Evolutionary conservation across 148 eudicot genomes (phyloP), one percentile per base, ranked within the genome.

Genomic region (Dysphania ambrosioides): DNA sequence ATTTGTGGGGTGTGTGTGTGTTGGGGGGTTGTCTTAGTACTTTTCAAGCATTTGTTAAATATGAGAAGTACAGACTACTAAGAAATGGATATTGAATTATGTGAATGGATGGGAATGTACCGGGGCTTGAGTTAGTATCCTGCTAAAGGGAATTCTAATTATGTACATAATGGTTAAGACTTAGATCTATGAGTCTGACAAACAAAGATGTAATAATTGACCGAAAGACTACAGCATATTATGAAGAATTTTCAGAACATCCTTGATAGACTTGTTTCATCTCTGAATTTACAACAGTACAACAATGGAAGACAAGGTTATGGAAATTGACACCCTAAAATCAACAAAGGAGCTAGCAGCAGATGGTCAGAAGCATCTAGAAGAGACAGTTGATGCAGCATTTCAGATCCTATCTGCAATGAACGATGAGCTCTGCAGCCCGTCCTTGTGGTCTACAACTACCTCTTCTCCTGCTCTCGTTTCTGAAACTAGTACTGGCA

Each of bases 351-450:
- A 91, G 59, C 77, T 91, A 31, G 93, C 97, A 55, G 74, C 86
- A 32, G 93, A 90, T 49, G 98, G 91, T 32, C 92, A 90, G 71
- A 92, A 86, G 77, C 89, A 87, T 69, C 83, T 95, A 24, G 93
- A 95, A 77, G 88, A 92, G 8, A 90, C 97, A 3, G 88, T 95
- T 13, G 89, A 86, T 61, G 88, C 98, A 2, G 96, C 96, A 0
- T 89, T 86, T 70, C 89, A 87, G 66, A 88, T 95, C 61, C 80
- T 92, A 10, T 90, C 92, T 10, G 84, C 98, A 75, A 95, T 95
- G 98, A 87, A 95, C 80, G 93, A 92, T 71, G 98, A 90, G 86
- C 97, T 92, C 70, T 92, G 98, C 75, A 86, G 90, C 77, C 93
- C 98, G 0, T 34, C 83, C 8, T 78, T 95, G 60, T 95, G 98